phyloP scores from a whole-genome alignment of 2,329 filamentous ascomycete species.

The Neurospora sp. region DNA sequence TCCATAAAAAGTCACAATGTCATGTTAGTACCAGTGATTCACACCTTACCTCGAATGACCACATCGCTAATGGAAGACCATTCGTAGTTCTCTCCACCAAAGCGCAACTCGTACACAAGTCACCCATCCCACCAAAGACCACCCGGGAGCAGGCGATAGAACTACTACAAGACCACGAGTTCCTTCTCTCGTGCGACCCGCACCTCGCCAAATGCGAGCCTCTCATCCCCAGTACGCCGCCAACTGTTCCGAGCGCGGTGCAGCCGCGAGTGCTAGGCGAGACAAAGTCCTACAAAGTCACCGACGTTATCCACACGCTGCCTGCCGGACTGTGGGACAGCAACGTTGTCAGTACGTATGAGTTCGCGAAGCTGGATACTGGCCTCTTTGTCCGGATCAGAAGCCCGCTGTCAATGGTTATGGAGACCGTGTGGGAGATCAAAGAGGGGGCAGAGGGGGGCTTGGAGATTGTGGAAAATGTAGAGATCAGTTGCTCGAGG shows the following conservation, averaged over 20 bases:
- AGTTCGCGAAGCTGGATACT: constrained; percentile 38
- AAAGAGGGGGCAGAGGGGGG: constrained; percentile 22
- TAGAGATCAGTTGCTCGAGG: constrained; percentile 39
- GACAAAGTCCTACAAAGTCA: constrained; percentile 36
- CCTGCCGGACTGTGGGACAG: constrained; percentile 46
- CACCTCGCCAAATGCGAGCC: constrained; percentile 35
- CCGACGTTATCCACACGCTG: constrained; percentile 39
- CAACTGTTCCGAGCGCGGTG: constrained; percentile 17
- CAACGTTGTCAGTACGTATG: constrained; percentile 42
- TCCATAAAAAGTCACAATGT: constrained; percentile 4
- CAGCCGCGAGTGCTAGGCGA: constrained; percentile 17
- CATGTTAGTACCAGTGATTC: constrained; percentile 5
- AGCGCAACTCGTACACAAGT: constrained; percentile 31
- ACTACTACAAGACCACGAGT: constrained; percentile 40
- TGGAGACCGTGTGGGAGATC: constrained; percentile 43
- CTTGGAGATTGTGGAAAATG: constrained; percentile 38
- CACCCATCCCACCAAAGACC: constrained; percentile 30
- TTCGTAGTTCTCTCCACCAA: constrained; percentile 33
- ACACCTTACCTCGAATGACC: background rate
- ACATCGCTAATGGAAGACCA: background rate
- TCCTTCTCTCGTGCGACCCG: constrained; percentile 43
- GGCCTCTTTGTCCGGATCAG: constrained; percentile 42
- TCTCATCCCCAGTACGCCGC: constrained; percentile 19
- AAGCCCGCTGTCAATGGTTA: constrained; percentile 38
- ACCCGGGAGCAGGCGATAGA: constrained; percentile 28